phyloP scores from a whole-genome alignment of 2,329 filamentous ascomycete species.

The Penicillium crustosum region DNA sequence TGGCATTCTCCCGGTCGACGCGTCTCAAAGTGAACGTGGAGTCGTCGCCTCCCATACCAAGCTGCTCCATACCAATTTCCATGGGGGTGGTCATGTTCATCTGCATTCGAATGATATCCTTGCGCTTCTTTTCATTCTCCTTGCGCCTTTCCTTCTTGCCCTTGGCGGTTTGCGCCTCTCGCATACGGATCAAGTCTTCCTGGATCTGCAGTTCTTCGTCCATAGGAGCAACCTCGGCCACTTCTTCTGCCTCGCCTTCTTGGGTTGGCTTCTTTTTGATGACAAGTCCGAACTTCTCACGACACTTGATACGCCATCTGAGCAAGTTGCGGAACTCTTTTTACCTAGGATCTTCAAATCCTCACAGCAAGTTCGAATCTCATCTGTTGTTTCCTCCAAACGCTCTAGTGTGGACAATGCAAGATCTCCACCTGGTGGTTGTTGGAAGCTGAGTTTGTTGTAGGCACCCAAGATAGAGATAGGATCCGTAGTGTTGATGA shows the following conservation, averaged over 20 bases:
- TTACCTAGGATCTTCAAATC: constrained; percentile 89
- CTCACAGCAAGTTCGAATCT: constrained; percentile 73
- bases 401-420: constrained; percentile 82
- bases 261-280: constrained; percentile 65
- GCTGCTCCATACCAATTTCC: constrained; percentile 91
- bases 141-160: constrained; percentile 81
- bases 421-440: constrained; percentile 77
- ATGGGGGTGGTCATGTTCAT: constrained; percentile 95
- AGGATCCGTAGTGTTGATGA: constrained; percentile 89
- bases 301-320: constrained; percentile 83
- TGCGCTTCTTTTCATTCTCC: constrained; percentile 92
- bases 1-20: constrained; percentile 72
- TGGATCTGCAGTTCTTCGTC: constrained; percentile 91
- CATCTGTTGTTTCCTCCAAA: constrained; percentile 79
- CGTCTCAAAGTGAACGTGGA: constrained; percentile 83
- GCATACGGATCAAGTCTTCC: constrained; percentile 78
- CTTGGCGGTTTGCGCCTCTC: constrained; percentile 72
- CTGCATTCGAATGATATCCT: constrained; percentile 93
- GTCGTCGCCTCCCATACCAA: constrained; percentile 73
- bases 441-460: constrained; percentile 81
- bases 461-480: constrained; percentile 85
- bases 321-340: constrained; percentile 92
- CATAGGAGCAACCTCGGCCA: constrained; percentile 83
- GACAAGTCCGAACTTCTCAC: constrained; percentile 85
- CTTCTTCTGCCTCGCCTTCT: constrained; percentile 63